Evolutionary conservation across 2,329 filamentous ascomycete species (phyloP), one percentile per base, ranked within the genome.

Genomic region (Fusarium denticulatum): DNA sequence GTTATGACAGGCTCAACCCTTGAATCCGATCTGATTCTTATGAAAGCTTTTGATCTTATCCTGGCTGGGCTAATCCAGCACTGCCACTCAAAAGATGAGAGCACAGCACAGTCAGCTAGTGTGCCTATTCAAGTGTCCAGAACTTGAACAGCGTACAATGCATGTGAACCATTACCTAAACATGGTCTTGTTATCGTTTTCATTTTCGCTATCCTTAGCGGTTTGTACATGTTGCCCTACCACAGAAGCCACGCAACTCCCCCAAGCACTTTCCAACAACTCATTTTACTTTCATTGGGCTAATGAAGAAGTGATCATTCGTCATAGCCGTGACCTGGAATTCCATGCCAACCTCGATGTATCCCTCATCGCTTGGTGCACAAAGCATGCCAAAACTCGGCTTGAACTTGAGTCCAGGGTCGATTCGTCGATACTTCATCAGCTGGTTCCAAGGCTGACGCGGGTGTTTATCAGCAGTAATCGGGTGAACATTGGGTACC

Each of bases 361-460:
- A 78, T 0, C 88, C 89, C 70, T 90, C 87, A 47, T 82, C 83
- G 67, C 86, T 83, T 22, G 90, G 89, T 59, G 88, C 88, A 77
- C 88, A 88, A 76, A 92, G 78, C 90, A 92, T 92, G 4, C 90
- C 90, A 83, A 91, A 92, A 73, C 89, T 91, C 45, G 90, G 90
- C 81, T 92, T 92, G 71, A 84, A 91, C 80, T 85, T 91, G 32
- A 89, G 85, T 1, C 89, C 90, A 74, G 86, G 82, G 77, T 92
- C 90, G 10, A 91, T 83, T 34, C 89, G 80, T 14, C 90, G 82
- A 79, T 90, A 91, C 75, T 87, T 87, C 84, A 90, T 88, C 60
- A 92, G 79, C 68, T 86, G 86, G 75, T 90, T 85, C 90, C 89
- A 92, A 12, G 90, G 90, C 82, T 92, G 85, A 53, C 84, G 85